Evolutionary conservation across 2,329 filamentous ascomycete genomes (phyloP).

Genomic region (Tolypocladium guangdongense): DNA sequence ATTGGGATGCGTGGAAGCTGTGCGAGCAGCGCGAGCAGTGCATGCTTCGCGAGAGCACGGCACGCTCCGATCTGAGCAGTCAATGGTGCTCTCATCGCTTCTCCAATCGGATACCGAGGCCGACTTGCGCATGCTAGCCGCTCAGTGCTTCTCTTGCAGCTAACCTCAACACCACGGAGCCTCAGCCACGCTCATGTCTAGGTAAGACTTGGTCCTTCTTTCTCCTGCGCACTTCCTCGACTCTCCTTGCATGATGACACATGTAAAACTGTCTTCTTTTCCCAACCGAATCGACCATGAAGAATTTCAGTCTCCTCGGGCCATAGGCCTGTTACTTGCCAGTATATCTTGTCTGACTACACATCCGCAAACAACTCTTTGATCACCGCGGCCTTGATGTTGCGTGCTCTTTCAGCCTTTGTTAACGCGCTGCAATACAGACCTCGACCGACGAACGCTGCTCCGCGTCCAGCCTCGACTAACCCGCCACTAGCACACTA

Average conservation of each 20-base stretch:
- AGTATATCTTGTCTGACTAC: constrained; percentile 71
- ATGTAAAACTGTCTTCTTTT: constrained; percentile 66
- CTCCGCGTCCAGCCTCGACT: not conserved
- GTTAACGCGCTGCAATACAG: constrained; percentile 2
- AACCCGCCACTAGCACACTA: not conserved
- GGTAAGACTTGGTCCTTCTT: constrained; percentile 12
- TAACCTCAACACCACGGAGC: not conserved
- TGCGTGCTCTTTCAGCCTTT: not conserved
- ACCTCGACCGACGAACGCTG: not conserved
- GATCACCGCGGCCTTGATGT: not conserved
- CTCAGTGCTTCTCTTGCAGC: not conserved
- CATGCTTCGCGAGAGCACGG: not conserved
- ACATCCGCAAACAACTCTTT: constrained; percentile 5
- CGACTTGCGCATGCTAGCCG: not conserved
- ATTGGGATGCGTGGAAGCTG: not conserved
- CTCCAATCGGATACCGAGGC: not conserved
- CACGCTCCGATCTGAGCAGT: not conserved
- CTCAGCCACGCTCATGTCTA: constrained; percentile 1
- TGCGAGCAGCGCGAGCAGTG: not conserved
- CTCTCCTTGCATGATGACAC: constrained; percentile 57
- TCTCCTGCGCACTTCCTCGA: constrained; percentile 8
- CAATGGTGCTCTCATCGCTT: not conserved
- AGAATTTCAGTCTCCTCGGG: constrained; percentile 59
- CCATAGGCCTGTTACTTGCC: constrained; percentile 77
- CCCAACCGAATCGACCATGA: constrained; percentile 83